Evolutionary conservation across 371 early-diverging fungal species (phyloP).

Genomic region (Rozella allomycis): DNA sequence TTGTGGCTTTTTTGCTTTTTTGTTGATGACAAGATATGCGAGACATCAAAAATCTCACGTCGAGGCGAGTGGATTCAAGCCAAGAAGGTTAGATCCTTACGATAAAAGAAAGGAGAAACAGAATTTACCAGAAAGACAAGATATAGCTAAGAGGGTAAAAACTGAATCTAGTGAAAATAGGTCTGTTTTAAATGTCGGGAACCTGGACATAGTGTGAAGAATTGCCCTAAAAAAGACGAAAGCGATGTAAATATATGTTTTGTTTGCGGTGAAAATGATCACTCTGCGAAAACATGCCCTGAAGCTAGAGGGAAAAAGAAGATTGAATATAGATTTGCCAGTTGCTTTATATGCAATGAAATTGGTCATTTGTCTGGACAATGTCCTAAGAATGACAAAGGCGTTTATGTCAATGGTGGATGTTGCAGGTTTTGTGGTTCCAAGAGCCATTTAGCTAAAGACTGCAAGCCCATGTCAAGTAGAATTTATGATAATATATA

Average conservation of each 20-base stretch:
- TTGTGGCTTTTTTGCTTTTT: no score
- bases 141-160: no score
- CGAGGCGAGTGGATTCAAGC: no score
- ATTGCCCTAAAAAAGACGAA: slow-evolving; percentile 32
- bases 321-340: slow-evolving; percentile 24
- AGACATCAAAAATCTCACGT: no score
- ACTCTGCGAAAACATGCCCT: slow-evolving; percentile 48
- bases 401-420: slow-evolving; percentile 79
- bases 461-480: slow-evolving; percentile 47
- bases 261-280: slow-evolving; percentile 62
- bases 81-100: no score
- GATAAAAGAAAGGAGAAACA: no score
- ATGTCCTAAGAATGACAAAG: slow-evolving; percentile 64
- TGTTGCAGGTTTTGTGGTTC: slow-evolving; percentile 64
- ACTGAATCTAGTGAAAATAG: no score
- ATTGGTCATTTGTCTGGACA: slow-evolving; percentile 57
- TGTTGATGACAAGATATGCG: no score
- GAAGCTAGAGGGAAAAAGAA: slow-evolving; percentile 6
- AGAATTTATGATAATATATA: neutral
- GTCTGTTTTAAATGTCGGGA: slow-evolving; percentile 65
- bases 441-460: slow-evolving; percentile 57
- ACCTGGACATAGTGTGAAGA: slow-evolving; percentile 53
- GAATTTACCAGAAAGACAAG: no score
- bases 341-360: slow-evolving; percentile 64
- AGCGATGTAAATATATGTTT: slow-evolving; percentile 39